phyloP scores from a whole-genome alignment of 371 early-diverging fungal genomes.

The Mucor racemosus region DNA sequence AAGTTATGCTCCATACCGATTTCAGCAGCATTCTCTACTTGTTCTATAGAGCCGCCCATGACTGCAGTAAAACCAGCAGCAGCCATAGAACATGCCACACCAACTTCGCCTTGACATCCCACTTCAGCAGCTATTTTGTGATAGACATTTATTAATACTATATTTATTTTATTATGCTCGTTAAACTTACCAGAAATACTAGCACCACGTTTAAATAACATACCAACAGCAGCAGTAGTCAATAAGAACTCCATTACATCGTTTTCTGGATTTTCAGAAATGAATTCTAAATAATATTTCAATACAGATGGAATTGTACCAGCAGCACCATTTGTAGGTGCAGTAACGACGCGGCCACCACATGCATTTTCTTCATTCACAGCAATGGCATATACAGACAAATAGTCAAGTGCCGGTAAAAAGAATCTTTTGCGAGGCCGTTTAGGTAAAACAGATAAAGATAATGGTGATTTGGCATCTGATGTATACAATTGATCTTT shows the following conservation, averaged over 20 bases:
- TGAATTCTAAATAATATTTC: conserved; percentile 93
- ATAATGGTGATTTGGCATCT: conserved; percentile 24
- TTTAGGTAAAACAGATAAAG: conserved; percentile 41
- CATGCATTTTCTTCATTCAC: conserved; percentile 97
- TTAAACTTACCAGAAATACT: conserved; percentile 65
- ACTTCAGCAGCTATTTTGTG: conserved; percentile 82
- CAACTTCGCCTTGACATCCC: conserved; percentile 89
- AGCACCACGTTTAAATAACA: conserved; percentile 94
- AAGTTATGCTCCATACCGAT: conserved; percentile 97
- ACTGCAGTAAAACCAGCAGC: conserved; percentile 94
- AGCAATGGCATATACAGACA: conserved; percentile 93
- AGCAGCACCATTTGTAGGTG: conserved; percentile 94
- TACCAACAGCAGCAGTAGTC: conserved; percentile 92
- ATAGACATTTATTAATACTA: neutral
- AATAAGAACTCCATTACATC: conserved; percentile 91
- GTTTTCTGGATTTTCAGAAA: conserved; percentile 83
- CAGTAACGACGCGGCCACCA: conserved; percentile 92
- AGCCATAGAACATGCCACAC: conserved; percentile 95
- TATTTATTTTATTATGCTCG: neutral
- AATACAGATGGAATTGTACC: conserved; percentile 92
- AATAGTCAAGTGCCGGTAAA: conserved; percentile 81
- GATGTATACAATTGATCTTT: neutral
- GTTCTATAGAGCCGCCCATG: conserved; percentile 91
- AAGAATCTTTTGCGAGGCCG: conserved; percentile 47
- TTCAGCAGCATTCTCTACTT: conserved; percentile 95